phyloP scores from a whole-genome alignment of 2,329 filamentous ascomycete species.

The Fusarium dlaminii region DNA sequence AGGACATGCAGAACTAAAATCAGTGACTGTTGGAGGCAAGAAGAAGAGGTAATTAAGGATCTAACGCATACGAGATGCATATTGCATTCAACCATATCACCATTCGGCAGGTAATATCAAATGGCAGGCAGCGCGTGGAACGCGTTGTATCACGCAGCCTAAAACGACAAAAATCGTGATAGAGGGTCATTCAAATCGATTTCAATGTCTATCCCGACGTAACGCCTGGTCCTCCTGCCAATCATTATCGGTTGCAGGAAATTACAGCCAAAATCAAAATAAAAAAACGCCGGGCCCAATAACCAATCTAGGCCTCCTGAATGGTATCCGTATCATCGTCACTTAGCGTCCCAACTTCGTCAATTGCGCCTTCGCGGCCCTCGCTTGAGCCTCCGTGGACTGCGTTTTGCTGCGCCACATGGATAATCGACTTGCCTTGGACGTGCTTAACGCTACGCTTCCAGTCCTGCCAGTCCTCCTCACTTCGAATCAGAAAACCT shows the following conservation, averaged over 20 bases:
- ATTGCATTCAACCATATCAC: background rate
- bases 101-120: background rate
- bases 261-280: slow-evolving; percentile 21
- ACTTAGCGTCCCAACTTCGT: slow-evolving; percentile 90
- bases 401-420: slow-evolving; percentile 78
- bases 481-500: slow-evolving; percentile 85
- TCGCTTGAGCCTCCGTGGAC: slow-evolving; percentile 59
- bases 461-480: slow-evolving; percentile 88
- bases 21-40: slow-evolving; percentile 40
- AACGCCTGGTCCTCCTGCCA: slow-evolving; percentile 24
- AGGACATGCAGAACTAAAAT: slow-evolving; percentile 66
- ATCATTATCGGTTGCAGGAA: slow-evolving; percentile 1
- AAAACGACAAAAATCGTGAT: background rate
- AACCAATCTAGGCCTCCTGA: slow-evolving; percentile 39
- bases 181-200: slow-evolving; percentile 17
- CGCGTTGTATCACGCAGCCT: background rate
- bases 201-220: slow-evolving; percentile 38
- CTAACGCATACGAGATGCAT: background rate
- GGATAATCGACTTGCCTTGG: slow-evolving; percentile 85
- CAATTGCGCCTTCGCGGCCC: slow-evolving; percentile 78
- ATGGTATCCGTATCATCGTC: slow-evolving; percentile 68
- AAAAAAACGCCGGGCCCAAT: slow-evolving; percentile 24
- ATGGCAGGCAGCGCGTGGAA: background rate
- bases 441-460: slow-evolving; percentile 77
- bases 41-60: slow-evolving; percentile 47